Evolutionary conservation across 495 filamentous ascomycete species (phyloP).

Genomic region (Tuber brumale): DNA sequence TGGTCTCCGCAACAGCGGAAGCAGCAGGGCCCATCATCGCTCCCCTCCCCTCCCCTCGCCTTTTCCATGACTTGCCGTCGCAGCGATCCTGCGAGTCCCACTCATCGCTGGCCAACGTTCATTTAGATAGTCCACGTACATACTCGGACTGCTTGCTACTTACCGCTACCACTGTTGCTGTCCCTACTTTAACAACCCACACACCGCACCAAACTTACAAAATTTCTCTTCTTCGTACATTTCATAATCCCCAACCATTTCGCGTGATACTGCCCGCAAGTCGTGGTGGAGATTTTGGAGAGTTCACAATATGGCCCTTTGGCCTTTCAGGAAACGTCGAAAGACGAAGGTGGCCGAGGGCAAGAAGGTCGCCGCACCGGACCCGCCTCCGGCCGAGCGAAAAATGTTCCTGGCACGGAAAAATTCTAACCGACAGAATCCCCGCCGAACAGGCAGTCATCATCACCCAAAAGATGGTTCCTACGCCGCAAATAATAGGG

Average conservation of each 20-base stretch:
- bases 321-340: constrained; percentile 40
- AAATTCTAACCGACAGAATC: constrained; percentile 31
- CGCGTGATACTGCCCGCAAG: constrained; percentile 28
- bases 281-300: constrained; percentile 34
- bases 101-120: constrained; percentile 31
- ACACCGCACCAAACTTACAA: constrained; percentile 17
- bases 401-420: constrained; percentile 36
- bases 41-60: constrained; percentile 34
- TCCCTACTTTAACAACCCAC: constrained; percentile 1
- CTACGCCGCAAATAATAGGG: constrained; percentile 2
- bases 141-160: constrained; percentile 21
- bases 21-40: constrained; percentile 23
- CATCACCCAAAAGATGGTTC: constrained; percentile 6
- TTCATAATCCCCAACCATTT: constrained; percentile 33
- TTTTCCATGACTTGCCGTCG: constrained; percentile 34
- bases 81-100: constrained; percentile 37
- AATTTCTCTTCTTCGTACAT: constrained; percentile 15
- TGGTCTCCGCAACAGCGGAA: constrained; percentile 32
- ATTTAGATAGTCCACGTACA: constrained; percentile 27
- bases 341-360: constrained; percentile 38
- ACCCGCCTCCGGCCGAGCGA: constrained; percentile 32
- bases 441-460: constrained; percentile 28
- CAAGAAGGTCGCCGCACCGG: constrained; percentile 21
- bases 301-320: constrained; percentile 37
- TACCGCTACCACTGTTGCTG: constrained; percentile 12